phyloP scores from a whole-genome alignment of 345 rosid genomes.

The Crucihimalaya himalaica region DNA sequence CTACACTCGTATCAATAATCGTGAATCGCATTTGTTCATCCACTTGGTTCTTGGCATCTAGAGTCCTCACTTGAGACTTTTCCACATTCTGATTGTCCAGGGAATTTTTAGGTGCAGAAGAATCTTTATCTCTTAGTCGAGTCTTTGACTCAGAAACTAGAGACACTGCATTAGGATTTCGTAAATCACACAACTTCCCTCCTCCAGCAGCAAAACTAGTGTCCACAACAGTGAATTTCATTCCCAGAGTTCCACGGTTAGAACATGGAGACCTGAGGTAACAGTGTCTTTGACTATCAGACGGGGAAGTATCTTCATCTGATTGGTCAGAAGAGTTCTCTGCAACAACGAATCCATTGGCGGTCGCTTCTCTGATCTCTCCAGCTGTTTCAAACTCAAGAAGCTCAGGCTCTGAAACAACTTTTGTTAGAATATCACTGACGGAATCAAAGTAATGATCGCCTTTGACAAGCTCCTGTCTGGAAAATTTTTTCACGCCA shows the following conservation, averaged over 20 bases:
- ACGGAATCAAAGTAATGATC: constrained; percentile 71
- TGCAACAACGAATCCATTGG: constrained; percentile 34
- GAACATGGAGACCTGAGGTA: constrained; percentile 71
- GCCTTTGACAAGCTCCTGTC: constrained; percentile 66
- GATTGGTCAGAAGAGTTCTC: constrained; percentile 50
- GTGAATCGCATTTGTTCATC: constrained; percentile 45
- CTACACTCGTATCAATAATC: constrained; percentile 62
- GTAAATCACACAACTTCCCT: constrained; percentile 51
- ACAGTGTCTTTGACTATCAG: constrained; percentile 38
- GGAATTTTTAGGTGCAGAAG: constrained; percentile 29
- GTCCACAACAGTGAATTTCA: constrained; percentile 67
- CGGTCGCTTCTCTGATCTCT: constrained; percentile 28
- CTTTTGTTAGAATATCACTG: constrained; percentile 64
- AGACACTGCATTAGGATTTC: constrained; percentile 43
- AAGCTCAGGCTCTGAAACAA: constrained; percentile 68
- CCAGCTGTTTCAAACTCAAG: constrained; percentile 60
- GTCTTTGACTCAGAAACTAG: constrained; percentile 39
- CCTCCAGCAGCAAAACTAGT: constrained; percentile 53
- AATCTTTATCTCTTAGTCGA: constrained; percentile 30
- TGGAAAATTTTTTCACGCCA: constrained; percentile 68
- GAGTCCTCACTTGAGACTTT: constrained; percentile 23
- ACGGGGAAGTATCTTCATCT: constrained; percentile 38
- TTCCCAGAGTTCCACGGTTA: constrained; percentile 34
- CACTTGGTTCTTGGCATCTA: constrained; percentile 40
- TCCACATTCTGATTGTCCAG: constrained; percentile 33